Evolutionary conservation across 2,329 filamentous ascomycete genomes (phyloP).

Genomic region (Gaeumannomyces tritici): DNA sequence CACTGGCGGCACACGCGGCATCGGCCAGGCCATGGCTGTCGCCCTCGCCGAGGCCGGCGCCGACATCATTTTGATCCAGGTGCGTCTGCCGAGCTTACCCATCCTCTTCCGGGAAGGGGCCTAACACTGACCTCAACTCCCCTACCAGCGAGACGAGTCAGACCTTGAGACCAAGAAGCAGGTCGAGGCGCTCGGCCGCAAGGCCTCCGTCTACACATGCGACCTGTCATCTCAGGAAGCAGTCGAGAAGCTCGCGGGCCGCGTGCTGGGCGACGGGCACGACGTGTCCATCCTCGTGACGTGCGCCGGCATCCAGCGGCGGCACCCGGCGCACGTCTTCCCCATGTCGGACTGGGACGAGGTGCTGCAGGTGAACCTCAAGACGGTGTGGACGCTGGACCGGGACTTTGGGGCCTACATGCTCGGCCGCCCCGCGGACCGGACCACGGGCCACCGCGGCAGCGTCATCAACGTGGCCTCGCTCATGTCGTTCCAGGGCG

Average conservation of each 20-base stretch:
- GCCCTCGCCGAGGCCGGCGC: conserved; percentile 6
- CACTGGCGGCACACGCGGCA: conserved; percentile 6
- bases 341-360: conserved; percentile 55
- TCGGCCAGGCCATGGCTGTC: conserved; percentile 7
- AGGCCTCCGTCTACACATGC: conserved; percentile 11
- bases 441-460: conserved; percentile 29
- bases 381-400: conserved; percentile 51
- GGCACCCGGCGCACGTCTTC: conserved; percentile 54
- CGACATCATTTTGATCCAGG: conserved; percentile 7
- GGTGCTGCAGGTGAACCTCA: conserved; percentile 48
- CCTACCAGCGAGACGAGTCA: conserved; percentile 2
- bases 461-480: conserved; percentile 58
- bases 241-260: not conserved
- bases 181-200: conserved; percentile 6
- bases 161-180: conserved; percentile 5
- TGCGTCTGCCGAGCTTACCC: not conserved
- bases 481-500: conserved; percentile 58
- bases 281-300: conserved; percentile 51
- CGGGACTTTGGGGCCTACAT: conserved; percentile 54
- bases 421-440: conserved; percentile 27
- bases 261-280: conserved; percentile 13
- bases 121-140: not conserved
- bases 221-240: conserved; percentile 10
- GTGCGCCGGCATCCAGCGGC: conserved; percentile 57
- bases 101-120: too few relatives aligned